phyloP scores from a whole-genome alignment of 2,329 filamentous ascomycete species.

The Rhinocladiella similis region DNA sequence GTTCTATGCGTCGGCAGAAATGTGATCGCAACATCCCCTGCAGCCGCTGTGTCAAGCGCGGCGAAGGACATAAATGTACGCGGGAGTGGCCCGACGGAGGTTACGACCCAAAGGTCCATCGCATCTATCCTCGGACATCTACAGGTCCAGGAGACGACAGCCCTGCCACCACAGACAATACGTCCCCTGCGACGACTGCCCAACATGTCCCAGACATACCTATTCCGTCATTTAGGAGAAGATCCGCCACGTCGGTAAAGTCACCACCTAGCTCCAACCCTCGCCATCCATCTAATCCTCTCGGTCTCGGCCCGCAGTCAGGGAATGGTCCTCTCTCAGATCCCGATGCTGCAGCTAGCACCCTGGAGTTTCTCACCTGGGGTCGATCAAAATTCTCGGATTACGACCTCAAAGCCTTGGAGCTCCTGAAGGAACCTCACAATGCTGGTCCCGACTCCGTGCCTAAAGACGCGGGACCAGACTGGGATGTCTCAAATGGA shows the following conservation, averaged over 20 bases:
- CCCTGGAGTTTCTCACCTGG: constrained; percentile 52
- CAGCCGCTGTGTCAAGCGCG: constrained; percentile 43
- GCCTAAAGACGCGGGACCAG: constrained; percentile 16
- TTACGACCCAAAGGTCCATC: constrained; percentile 28
- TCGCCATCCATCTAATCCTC: constrained; percentile 1
- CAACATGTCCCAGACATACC: constrained; percentile 6
- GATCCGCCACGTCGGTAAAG: constrained; percentile 10
- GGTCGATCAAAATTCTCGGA: constrained; percentile 37
- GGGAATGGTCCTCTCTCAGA: constrained; percentile 5
- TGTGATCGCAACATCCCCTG: constrained; percentile 44
- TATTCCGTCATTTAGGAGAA: constrained; percentile 17
- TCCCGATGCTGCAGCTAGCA: constrained; percentile 25
- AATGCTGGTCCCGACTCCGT: constrained; percentile 12
- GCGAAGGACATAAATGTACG: constrained; percentile 37
- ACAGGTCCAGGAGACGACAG: not conserved
- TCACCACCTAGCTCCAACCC: constrained; percentile 12
- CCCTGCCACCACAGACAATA: constrained; percentile 6
- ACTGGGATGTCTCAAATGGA: constrained; percentile 29
- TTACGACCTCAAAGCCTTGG: constrained; percentile 27
- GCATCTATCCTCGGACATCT: constrained; percentile 27
- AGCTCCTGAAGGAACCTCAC: constrained; percentile 40
- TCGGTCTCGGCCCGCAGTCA: not conserved
- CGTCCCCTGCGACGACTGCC: constrained; percentile 1
- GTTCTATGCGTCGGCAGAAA: constrained; percentile 31
- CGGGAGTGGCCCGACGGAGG: constrained; percentile 28